Evolutionary conservation across 148 eudicot species (phyloP).

Genomic region (Nepenthes gracilis): DNA sequence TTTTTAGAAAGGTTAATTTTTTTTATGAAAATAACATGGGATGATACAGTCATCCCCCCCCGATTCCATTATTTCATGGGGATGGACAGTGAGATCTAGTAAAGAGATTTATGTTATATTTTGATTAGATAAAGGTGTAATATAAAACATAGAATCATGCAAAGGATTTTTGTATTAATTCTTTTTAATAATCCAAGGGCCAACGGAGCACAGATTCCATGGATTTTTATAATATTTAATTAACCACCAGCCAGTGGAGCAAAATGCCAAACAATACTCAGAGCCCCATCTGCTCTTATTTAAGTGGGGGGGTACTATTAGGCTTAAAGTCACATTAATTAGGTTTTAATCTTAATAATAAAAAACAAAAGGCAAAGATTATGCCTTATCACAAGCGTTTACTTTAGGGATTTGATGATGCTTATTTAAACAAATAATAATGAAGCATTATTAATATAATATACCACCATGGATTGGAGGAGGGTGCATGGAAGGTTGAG

Average conservation of each 20-base stretch:
- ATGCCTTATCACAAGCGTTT: slow-evolving; percentile 21
- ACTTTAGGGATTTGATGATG: slow-evolving; percentile 32
- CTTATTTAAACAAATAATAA: slow-evolving; percentile 12
- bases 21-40: no score
- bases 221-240: no score
- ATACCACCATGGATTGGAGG: slow-evolving; percentile 3
- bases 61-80: slow-evolving; percentile 7
- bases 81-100: slow-evolving; percentile 31
- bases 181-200: no score
- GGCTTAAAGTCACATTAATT: slow-evolving; percentile 24
- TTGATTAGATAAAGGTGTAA: slow-evolving; percentile 26
- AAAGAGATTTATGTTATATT: slow-evolving; percentile 33
- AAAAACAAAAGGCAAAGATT: slow-evolving; percentile 17
- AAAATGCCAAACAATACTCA: slow-evolving; percentile 20
- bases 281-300: slow-evolving; percentile 3
- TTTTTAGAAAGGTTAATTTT: no score
- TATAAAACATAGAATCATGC: slow-evolving; percentile 13
- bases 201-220: no score
- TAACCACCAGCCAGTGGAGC: background rate
- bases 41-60: no score
- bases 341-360: slow-evolving; percentile 21
- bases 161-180: no score
- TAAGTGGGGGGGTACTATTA: slow-evolving; percentile 12
- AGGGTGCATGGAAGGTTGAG: background rate
- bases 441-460: slow-evolving; percentile 5